Conservation (phyloP, 345 rosid genomes). For the Hibiscus mutabilis region DNA sequence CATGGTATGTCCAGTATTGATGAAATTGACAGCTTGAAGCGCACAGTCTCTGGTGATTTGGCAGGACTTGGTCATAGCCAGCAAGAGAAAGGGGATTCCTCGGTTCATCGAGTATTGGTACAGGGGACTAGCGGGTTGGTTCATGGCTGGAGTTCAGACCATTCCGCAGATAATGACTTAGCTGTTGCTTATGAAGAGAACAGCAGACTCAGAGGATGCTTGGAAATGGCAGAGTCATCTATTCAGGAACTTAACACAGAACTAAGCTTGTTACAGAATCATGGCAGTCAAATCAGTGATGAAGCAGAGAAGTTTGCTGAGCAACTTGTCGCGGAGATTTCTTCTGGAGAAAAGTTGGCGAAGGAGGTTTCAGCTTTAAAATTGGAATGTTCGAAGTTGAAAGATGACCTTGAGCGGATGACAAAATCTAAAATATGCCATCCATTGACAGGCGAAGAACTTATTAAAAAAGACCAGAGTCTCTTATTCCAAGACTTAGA, state of each 20-base stretch:
- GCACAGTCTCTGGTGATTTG: constrained; percentile 66
- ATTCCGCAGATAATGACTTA: constrained; percentile 58
- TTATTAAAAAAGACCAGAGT: constrained; percentile 29
- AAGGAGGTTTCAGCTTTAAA: constrained; percentile 72
- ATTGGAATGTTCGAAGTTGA: constrained; percentile 72
- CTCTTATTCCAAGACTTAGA: constrained; percentile 39
- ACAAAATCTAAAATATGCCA: constrained; percentile 29
- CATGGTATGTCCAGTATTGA: constrained; percentile 65
- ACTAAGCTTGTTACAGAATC: constrained; percentile 59
- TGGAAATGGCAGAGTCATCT: constrained; percentile 77
- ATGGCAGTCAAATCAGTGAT: constrained; percentile 63
- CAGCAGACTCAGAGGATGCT: constrained; percentile 62
- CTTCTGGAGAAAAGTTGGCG: constrained; percentile 54
- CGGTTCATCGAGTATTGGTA: constrained; percentile 32
- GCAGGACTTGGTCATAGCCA: constrained; percentile 55
- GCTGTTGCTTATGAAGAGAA: constrained; percentile 64
- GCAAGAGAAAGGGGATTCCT: constrained; percentile 48
- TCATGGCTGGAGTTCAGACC: constrained; percentile 73
- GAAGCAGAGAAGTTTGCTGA: constrained; percentile 60
- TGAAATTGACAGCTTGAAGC: constrained; percentile 74
- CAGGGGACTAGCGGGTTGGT: constrained; percentile 52
- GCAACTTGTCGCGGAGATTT: constrained; percentile 71
- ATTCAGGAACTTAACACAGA: constrained; percentile 65
- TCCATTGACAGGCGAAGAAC: constrained; percentile 26
- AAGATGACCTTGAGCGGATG: constrained; percentile 53